phyloP scores from a whole-genome alignment of 1,139 yeast species.

The Trichomonascaceae sp. region DNA sequence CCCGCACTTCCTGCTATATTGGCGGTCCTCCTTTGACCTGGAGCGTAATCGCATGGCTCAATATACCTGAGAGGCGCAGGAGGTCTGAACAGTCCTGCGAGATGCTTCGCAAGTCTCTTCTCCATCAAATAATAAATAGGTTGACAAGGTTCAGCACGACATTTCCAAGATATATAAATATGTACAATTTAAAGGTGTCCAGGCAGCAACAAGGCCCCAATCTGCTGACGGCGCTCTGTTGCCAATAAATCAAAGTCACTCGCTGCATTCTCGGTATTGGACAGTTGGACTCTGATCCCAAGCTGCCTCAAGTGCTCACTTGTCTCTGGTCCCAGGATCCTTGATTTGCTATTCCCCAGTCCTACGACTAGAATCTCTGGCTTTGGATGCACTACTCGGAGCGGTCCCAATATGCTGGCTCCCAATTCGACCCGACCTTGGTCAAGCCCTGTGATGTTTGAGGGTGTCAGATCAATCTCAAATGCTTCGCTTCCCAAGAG shows the following conservation, averaged over 20 bases:
- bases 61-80: constrained; percentile 50
- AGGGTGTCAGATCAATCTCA: constrained; percentile 37
- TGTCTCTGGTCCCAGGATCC: constrained; percentile 48
- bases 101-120: constrained; percentile 54
- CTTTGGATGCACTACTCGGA: constrained; percentile 53
- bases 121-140: too few relatives aligned
- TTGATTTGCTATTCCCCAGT: constrained; percentile 41
- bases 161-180: too few relatives aligned
- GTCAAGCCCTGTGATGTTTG: constrained; percentile 20
- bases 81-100: constrained; percentile 55
- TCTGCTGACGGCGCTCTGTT: constrained; percentile 61
- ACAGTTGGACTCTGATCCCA: constrained; percentile 58
- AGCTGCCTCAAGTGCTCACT: constrained; percentile 36
- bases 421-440: constrained; percentile 26
- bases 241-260: constrained; percentile 62
- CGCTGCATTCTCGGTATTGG: constrained; percentile 57
- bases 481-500: constrained; percentile 51
- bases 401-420: constrained; percentile 33
- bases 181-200: constrained; percentile 49
- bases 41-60: constrained; percentile 43
- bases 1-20: constrained; percentile 39
- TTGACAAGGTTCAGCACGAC: too few relatives aligned
- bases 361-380: constrained; percentile 70
- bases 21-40: constrained; percentile 37
- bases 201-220: constrained; percentile 60